Conservation (phyloP, 345 rosid species). For the Cardamine occulta region DNA sequence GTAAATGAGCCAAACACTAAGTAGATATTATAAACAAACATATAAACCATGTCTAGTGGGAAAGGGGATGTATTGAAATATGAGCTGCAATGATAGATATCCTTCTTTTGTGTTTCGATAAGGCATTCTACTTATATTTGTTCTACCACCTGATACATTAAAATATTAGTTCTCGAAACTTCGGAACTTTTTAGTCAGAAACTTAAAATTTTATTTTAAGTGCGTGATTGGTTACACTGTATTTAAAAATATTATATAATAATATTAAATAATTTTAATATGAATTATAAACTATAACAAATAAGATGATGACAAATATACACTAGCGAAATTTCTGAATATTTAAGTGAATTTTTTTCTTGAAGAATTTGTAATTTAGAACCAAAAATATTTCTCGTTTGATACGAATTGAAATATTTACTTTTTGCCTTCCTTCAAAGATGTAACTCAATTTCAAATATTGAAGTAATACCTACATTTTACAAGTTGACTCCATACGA, state of each 20-base stretch:
- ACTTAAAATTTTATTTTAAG: too few relatives aligned
- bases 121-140: constrained; percentile 43
- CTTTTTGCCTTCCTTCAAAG: constrained; percentile 8
- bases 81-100: constrained; percentile 28
- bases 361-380: not conserved
- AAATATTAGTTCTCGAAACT: constrained; percentile 42
- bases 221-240: not conserved
- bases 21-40: constrained; percentile 37
- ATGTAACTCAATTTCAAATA: constrained; percentile 17
- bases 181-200: constrained; percentile 31
- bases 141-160: constrained; percentile 43
- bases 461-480: not conserved
- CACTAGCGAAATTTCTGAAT: not conserved
- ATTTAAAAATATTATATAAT: not conserved
- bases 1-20: constrained; percentile 38
- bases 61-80: constrained; percentile 29
- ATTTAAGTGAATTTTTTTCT: not conserved
- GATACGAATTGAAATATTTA: not conserved
- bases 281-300: not conserved
- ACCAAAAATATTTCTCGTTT: not conserved
- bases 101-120: constrained; percentile 30
- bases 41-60: constrained; percentile 39
- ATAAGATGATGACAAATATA: not conserved
- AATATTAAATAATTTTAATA: not conserved
- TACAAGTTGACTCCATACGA: constrained; percentile 6